Evolutionary conservation across 2,329 filamentous ascomycete genomes (phyloP).

Genomic region (Colletotrichum sojae): DNA sequence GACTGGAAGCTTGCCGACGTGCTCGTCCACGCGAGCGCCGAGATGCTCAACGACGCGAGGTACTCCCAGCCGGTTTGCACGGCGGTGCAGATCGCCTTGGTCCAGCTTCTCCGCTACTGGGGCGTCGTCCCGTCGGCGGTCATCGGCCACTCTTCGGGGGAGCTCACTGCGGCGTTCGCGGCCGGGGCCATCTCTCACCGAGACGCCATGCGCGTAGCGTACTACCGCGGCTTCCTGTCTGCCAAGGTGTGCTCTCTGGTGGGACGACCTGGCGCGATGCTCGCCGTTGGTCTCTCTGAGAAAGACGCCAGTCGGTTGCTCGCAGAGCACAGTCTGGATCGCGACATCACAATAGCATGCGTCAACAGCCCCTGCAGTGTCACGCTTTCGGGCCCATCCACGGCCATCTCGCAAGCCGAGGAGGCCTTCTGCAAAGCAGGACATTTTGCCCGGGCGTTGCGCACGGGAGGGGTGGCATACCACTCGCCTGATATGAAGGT

Average conservation of each 20-base stretch:
- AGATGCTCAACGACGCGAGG: conserved; percentile 41
- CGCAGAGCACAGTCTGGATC: background rate
- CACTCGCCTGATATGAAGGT: conserved; percentile 32
- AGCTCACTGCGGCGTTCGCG: conserved; percentile 52
- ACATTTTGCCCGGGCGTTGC: conserved; percentile 4
- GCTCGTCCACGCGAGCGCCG: background rate
- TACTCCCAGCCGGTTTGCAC: conserved; percentile 51
- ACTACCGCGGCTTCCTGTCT: conserved; percentile 33
- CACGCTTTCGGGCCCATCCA: conserved; percentile 57
- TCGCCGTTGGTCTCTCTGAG: conserved; percentile 6
- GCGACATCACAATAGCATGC: conserved; percentile 51
- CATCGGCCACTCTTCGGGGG: conserved; percentile 65
- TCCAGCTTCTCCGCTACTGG: conserved; percentile 47
- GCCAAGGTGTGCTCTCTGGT: conserved; percentile 15
- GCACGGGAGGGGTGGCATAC: conserved; percentile 27
- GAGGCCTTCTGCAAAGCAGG: conserved; percentile 48
- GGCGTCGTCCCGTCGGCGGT: conserved; percentile 52
- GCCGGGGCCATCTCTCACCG: conserved; percentile 34
- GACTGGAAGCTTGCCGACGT: background rate
- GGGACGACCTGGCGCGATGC: conserved; percentile 6
- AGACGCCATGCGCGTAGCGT: conserved; percentile 48
- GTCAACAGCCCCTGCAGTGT: conserved; percentile 67
- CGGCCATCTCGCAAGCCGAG: conserved; percentile 54
- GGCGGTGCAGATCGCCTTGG: conserved; percentile 48
- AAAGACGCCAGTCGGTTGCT: conserved; percentile 30